Evolutionary conservation across 2,329 filamentous ascomycete genomes (phyloP).

Genomic region (Microsporum canis): DNA sequence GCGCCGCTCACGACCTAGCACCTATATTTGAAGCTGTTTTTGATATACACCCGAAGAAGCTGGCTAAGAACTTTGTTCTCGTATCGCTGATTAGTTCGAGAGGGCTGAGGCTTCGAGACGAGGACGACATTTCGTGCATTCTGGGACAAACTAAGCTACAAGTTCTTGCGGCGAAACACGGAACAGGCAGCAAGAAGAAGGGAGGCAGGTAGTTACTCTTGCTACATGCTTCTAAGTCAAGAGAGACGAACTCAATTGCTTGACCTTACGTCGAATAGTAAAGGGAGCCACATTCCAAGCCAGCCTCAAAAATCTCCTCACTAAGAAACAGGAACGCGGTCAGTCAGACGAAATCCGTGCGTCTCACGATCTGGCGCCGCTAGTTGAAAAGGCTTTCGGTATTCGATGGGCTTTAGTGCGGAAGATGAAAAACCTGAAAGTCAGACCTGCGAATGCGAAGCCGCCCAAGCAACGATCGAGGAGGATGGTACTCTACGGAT

Average conservation of each 20-base stretch:
- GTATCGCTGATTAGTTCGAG: neutral
- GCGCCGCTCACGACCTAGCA: conserved; percentile 27
- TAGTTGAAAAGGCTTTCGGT: too few relatives aligned
- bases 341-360: too few relatives aligned
- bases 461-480: too few relatives aligned
- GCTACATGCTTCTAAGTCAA: neutral
- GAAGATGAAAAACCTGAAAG: too few relatives aligned
- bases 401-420: too few relatives aligned
- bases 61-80: conserved; percentile 11
- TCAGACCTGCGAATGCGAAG: too few relatives aligned
- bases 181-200: conserved; percentile 5
- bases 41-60: conserved; percentile 19
- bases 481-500: too few relatives aligned
- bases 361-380: too few relatives aligned
- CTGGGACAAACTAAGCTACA: conserved; percentile 1
- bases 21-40: conserved; percentile 22
- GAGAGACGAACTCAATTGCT: neutral
- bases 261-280: too few relatives aligned
- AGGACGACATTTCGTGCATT: conserved; percentile 8
- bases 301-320: neutral
- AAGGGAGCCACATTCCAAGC: neutral
- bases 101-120: conserved; percentile 5
- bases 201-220: conserved; percentile 1
- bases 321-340: too few relatives aligned
- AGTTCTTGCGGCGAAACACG: conserved; percentile 3